Base-by-base conservation (phyloP, 148 eudicot genomes). In the Chenopodium berlandieri region DNA sequence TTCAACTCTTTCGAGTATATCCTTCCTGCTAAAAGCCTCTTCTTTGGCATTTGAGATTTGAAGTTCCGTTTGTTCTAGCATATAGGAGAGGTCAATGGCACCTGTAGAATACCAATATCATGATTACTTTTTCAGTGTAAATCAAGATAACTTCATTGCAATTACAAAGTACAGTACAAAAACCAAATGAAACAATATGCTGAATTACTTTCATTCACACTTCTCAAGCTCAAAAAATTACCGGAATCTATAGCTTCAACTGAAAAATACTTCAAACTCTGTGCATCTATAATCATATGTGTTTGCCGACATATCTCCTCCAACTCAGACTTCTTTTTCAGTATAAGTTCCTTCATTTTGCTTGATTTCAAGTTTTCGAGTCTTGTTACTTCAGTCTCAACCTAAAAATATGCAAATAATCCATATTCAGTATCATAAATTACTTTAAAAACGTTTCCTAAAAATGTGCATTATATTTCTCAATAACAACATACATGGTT, bases 11-110 rank as follows among this genome's bases (percentile, higher is more conserved):
- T 93, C 98, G 30, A 93, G 90, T 72, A 94, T 86, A 82, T 93
- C 98, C 86, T 93, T 94, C 84, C 98, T 84, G 83, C 94, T 88
- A 80, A 90, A 90, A 31, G 98, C 93, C 86, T 89, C 95, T 77
- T 92, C 97, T 86, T 94, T 93, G 47, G 87, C 90, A 78, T 88
- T 88, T 23, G 92, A 84, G 71, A 93, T 90, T 87, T 90, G 91
- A 79, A 83, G 82, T 84, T 93, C 97, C 64, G 93, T 82, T 86
- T 87, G 90, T 47, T 90, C 97, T 37, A 94, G 83, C 47, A 93
- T 79, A 77, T 75, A 83, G 7, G 91, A 85, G 75, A 91, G 89
- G 60, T 89, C 90, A 62, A 90, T 78, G 13, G 84, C 86, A 74
- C 95, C 98, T 95, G 79, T 66, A 80, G 79, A 74, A 86, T 62